Evolutionary conservation across 177 flowering plant genomes (phyloP).

Genomic region (Tripterygium wilfordii): DNA sequence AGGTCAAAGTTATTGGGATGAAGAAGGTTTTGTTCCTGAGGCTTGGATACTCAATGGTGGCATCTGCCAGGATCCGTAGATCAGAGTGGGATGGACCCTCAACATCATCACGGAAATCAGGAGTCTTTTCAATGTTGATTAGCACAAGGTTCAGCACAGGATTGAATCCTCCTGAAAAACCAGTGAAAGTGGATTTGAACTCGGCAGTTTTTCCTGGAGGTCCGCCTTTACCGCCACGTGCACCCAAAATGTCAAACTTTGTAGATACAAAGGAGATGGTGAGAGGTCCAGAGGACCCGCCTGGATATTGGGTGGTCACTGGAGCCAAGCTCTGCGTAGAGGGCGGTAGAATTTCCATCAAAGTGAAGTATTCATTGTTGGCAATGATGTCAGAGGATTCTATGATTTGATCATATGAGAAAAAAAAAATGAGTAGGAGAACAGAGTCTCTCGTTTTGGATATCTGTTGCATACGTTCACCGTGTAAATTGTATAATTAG

Average conservation of each 20-base stretch:
- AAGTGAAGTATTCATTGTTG: slow-evolving; percentile 71
- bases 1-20: slow-evolving; percentile 63
- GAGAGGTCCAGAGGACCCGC: slow-evolving; percentile 82
- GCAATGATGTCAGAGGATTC: slow-evolving; percentile 51
- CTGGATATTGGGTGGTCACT: slow-evolving; percentile 93
- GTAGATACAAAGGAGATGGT: slow-evolving; percentile 71
- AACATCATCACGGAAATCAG: slow-evolving; percentile 52
- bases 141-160: slow-evolving; percentile 54
- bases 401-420: slow-evolving; percentile 25
- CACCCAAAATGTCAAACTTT: slow-evolving; percentile 49
- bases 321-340: slow-evolving; percentile 83
- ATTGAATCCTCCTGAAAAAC: slow-evolving; percentile 32
- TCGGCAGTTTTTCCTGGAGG: slow-evolving; percentile 81
- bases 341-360: slow-evolving; percentile 59
- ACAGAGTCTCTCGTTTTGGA: too few species aligned
- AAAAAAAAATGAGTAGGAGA: neutral
- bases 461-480: slow-evolving; percentile 11
- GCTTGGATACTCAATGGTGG: slow-evolving; percentile 74
- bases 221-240: slow-evolving; percentile 49
- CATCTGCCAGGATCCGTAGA: slow-evolving; percentile 56
- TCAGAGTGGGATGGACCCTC: slow-evolving; percentile 82
- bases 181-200: slow-evolving; percentile 52
- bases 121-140: slow-evolving; percentile 51
- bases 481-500: slow-evolving; percentile 3
- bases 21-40: slow-evolving; percentile 76